Conservation (phyloP, 1,139 yeast species). For the Yamadazyma membranifaciens region DNA sequence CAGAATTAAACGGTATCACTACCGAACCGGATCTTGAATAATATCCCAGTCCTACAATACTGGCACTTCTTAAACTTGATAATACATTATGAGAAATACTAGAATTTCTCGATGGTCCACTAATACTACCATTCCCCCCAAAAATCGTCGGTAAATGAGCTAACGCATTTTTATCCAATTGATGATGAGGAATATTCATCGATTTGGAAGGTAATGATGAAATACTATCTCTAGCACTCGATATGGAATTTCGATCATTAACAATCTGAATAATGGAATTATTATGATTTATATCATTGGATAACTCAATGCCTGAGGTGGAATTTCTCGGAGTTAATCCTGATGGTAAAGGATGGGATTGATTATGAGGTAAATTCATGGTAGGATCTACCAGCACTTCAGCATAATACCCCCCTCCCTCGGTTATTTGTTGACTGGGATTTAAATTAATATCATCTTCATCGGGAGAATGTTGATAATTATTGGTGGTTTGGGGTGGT, state of each 20-base stretch:
- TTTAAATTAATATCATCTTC: constrained; percentile 30
- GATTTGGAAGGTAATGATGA: constrained; percentile 47
- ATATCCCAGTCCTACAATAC: constrained; percentile 39
- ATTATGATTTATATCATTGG: constrained; percentile 23
- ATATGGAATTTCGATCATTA: constrained; percentile 33
- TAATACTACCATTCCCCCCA: constrained; percentile 42
- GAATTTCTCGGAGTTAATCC: constrained; percentile 39
- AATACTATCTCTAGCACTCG: constrained; percentile 40
- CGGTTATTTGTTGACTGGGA: constrained; percentile 33
- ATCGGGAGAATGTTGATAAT: constrained; percentile 30
- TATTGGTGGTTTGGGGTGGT: constrained; percentile 21
- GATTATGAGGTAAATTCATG: constrained; percentile 48
- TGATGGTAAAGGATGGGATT: constrained; percentile 36
- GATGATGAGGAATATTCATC: constrained; percentile 52
- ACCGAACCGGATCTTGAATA: constrained; percentile 47
- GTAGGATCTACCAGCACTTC: constrained; percentile 49
- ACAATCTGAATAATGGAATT: constrained; percentile 46
- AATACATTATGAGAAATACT: constrained; percentile 40
- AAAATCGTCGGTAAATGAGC: constrained; percentile 47
- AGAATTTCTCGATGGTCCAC: constrained; percentile 44
- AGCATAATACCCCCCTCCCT: constrained; percentile 48
- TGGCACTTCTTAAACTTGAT: constrained; percentile 42
- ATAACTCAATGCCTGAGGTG: constrained; percentile 16
- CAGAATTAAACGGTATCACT: constrained; percentile 39
- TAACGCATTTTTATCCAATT: constrained; percentile 36